Percentiles rank a stretch among this genome's conserved stretches.
Evolutionary conservation across 345 rosid species (phyloP).

Genomic region (Euphorbia tirucalli): DNA sequence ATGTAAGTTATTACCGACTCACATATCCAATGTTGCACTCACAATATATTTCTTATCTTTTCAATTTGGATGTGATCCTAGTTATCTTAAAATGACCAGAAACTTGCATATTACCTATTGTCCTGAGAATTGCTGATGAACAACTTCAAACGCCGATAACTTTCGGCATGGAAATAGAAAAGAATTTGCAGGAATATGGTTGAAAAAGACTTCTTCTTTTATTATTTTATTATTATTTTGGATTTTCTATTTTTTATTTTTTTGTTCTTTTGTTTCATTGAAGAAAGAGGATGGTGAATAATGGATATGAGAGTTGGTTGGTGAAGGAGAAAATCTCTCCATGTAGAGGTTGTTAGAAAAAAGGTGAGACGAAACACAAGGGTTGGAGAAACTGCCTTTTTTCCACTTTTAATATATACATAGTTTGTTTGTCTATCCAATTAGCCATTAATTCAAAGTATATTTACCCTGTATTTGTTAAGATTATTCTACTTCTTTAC

Average conservation of each 20-base stretch:
- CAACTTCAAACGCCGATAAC: neutral
- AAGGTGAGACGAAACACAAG: conserved; percentile 12
- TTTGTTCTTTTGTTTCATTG: neutral
- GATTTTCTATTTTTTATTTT: neutral
- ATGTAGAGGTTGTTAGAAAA: conserved; percentile 13
- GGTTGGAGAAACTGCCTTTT: neutral
- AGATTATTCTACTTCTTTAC: neutral
- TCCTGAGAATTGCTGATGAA: neutral
- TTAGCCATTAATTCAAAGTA: neutral
- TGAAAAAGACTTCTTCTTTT: neutral
- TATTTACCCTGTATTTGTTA: neutral
- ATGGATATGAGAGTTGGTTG: conserved; percentile 2
- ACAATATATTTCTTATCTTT: neutral
- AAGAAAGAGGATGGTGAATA: conserved; percentile 8
- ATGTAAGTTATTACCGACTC: neutral
- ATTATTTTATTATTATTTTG: neutral
- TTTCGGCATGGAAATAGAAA: neutral
- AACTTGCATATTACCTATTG: neutral
- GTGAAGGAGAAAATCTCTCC: conserved; percentile 22
- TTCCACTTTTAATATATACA: neutral
- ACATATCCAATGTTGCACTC: neutral
- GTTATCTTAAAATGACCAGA: neutral
- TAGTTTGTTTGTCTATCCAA: neutral
- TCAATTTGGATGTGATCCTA: neutral
- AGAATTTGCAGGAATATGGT: conserved; percentile 3